These are phyloP conservation scores for Gillenia trifoliata DNA, from an alignment of 306 rosid species.

Conservation along the genomic window DNA sequence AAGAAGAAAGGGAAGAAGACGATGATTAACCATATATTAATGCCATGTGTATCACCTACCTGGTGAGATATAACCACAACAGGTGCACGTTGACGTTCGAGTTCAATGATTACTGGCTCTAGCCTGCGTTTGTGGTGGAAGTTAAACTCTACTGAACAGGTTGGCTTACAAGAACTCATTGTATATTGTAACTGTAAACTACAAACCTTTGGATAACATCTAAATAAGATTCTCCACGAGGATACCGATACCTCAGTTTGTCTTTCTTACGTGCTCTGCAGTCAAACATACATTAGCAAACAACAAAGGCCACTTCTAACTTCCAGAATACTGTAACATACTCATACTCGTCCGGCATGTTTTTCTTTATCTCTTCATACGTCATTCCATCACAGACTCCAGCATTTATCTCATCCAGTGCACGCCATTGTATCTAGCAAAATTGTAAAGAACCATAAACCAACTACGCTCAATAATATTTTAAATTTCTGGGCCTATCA, in stretches of 20 bases:
- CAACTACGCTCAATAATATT: not conserved
- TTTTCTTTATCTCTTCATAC: conserved; percentile 87
- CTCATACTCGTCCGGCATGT: conserved; percentile 97
- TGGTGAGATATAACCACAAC: conserved; percentile 97
- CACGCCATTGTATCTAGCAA: conserved; percentile 96
- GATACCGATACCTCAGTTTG: conserved; percentile 93
- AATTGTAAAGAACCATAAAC: conserved; percentile 13
- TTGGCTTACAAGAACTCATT: conserved; percentile 10
- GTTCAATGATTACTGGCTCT: conserved; percentile 97
- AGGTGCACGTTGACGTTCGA: conserved; percentile 95
- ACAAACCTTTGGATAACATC: conserved; percentile 94
- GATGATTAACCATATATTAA: not conserved
- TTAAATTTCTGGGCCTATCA: conserved; percentile 6
- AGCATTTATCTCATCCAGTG: conserved; percentile 86
- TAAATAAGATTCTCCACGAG: conserved; percentile 97
- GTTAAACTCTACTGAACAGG: conserved; percentile 10
- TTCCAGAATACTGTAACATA: conserved; percentile 39
- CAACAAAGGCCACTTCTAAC: not conserved
- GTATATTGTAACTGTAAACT: conserved; percentile 4
- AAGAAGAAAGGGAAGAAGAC: not conserved
- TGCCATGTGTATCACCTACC: conserved; percentile 54
- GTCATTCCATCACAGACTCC: conserved; percentile 99
- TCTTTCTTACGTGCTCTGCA: conserved; percentile 87
- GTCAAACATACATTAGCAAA: not conserved
- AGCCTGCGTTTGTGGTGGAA: conserved; percentile 55